phyloP scores from a whole-genome alignment of 1,284 basidiomycete genomes.

The Caloboletus firmus region DNA sequence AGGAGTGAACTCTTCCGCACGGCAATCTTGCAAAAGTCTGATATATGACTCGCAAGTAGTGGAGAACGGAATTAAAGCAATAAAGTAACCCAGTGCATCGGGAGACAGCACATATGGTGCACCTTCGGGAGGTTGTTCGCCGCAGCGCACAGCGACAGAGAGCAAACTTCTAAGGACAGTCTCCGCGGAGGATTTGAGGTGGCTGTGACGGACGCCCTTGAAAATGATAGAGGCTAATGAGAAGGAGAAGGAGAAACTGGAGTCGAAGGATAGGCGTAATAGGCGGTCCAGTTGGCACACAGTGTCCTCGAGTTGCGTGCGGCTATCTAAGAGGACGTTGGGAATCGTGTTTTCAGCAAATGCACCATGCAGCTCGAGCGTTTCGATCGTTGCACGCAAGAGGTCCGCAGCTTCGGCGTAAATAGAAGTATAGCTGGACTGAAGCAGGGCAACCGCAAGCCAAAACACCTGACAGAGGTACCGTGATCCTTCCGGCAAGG shows the following conservation, averaged over 20 bases:
- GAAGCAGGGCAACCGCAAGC: constrained; percentile 80
- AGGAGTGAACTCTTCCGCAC: constrained; percentile 49
- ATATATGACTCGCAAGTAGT: constrained; percentile 57
- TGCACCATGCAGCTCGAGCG: constrained; percentile 59
- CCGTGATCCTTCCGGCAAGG: constrained; percentile 65
- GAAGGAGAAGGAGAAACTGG: constrained; percentile 82
- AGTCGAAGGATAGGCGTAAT: constrained; percentile 75
- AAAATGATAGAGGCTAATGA: constrained; percentile 80
- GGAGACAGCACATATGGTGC: constrained; percentile 48
- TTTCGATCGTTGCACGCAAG: constrained; percentile 66
- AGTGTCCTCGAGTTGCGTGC: constrained; percentile 65
- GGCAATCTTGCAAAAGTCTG: constrained; percentile 60
- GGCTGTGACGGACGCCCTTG: constrained; percentile 77
- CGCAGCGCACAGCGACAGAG: constrained; percentile 53
- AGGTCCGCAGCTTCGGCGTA: constrained; percentile 71
- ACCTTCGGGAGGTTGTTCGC: constrained; percentile 39
- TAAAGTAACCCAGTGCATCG: constrained; percentile 77
- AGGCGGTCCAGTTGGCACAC: constrained; percentile 73
- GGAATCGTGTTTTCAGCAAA: constrained; percentile 58
- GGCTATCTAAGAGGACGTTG: constrained; percentile 62
- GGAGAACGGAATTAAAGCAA: constrained; percentile 74
- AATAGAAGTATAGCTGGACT: constrained; percentile 72
- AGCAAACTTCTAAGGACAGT: constrained; percentile 58
- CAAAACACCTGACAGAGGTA: constrained; percentile 80
- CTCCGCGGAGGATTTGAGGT: constrained; percentile 60